Base-by-base conservation (phyloP, 2,329 filamentous ascomycete genomes). In the Verticillium nonalfalfae region DNA sequence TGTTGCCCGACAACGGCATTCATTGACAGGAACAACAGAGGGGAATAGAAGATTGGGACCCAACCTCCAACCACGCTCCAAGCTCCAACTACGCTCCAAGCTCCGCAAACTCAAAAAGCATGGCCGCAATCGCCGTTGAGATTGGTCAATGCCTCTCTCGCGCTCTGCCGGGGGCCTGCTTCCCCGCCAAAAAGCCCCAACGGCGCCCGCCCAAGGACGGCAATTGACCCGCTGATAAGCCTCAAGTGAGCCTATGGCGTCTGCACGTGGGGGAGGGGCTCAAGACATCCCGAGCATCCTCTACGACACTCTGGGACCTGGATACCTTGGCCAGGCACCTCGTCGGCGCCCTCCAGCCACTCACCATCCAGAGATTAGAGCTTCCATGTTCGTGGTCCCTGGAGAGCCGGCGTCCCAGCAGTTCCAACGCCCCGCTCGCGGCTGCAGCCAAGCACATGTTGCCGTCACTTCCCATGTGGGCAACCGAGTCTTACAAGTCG, bases 331-430 rank as follows among this genome's bases (percentile, higher is more conserved):
- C 57, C 26, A 50, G 50, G 57, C 7, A 14, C 9, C 15, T 58
- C 57, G 57, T 58, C 57, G 57, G 57, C 57, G 38, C 18, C 38
- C 57, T 58, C 57, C 57, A 58, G 57, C 57, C 57, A 58, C n/a
- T 58, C 57, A 58, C 15, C 33, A 18, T 13, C 14, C 45, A 52
- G 45, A 52, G 45, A 52, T 52, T 52, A 18, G 15, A 52, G 45
- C 45, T 52, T 52, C 45, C 45, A 52, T 18, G 45, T 52, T 52
- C n/a, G n/a, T 52, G 45, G 45, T 52, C 45, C 45, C 45, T 52
- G 45, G 18, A 21, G 11, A 52, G 13, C 45, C 5, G 26, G 45
- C 45, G 45, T 52, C 45, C 45, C 45, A 52, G 45, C n/a, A 52
- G 45, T 21, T 52, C 45, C 45, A 52, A 52, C n/a, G 45, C n/a